Base-by-base conservation (phyloP, 2,329 filamentous ascomycete genomes). In the Nigrospora sphaerica region DNA sequence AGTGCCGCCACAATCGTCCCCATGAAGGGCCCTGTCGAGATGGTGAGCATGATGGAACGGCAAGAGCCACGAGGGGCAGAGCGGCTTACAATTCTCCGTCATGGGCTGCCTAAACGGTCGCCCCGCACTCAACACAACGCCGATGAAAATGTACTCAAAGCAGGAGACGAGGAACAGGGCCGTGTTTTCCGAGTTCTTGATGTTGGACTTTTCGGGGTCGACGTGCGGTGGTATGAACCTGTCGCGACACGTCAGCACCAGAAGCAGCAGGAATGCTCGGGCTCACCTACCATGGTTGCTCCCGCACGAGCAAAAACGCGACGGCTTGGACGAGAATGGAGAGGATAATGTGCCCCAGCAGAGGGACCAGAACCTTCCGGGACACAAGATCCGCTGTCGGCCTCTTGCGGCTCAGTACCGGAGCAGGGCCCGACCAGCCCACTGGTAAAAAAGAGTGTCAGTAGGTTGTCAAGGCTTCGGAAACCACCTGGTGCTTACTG, bases 111-210 rank as follows among this genome's bases (percentile, higher is more conserved):
- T 78, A 69, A 95, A 98, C 1, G 93, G 93, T 32, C 80, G 83
- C 1, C 93, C 95, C n/a, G 93, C 88, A 56, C 86, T 95, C 31
- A 98, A 75, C 1, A 97, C 86, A 35, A 97, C 77, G 4, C 88
- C 93, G 0, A 89, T 87, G 18, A 96, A 75, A 34, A 95, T 95
- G 64, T 98, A 98, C 63, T 97, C 91, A 59, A 91, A 97, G 63
- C 90, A 96, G 2, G 87, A 95, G 6, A 91, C 74, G 31, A 97
- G 69, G 70, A 98, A 98, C 1, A 98, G 71, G 0, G 86, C 83
- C 0, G 92, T 95, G 59, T 98, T 97, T 58, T 97, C 87, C 11
- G 89, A 95, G 65, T 97, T 97, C 57, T 85, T 77, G 45, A 91
- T 85, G 61, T 93, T 95, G 19, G 86, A 85, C 59, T 93, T 85